Conservation (phyloP, 768 basidiomycete species). For the Xerocomellus intermedius region DNA sequence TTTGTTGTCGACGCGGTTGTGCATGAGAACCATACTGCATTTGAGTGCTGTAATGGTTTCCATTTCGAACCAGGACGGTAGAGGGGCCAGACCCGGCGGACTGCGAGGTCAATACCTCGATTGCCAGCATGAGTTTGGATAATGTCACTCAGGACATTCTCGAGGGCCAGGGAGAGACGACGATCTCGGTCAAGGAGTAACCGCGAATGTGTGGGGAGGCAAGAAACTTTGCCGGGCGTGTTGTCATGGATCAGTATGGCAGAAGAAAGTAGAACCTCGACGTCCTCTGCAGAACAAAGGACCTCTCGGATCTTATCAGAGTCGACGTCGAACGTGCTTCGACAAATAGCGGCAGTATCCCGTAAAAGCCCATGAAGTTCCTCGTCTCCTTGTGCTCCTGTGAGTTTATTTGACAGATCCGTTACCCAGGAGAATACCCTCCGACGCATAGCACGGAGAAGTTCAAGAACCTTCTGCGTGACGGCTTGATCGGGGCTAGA, state of each 20-base stretch:
- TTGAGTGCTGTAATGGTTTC: constrained; percentile 9
- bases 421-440: constrained; percentile 37
- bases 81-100: constrained; percentile 28
- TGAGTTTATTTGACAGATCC: constrained; percentile 28
- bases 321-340: constrained; percentile 31
- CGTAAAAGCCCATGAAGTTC: constrained; percentile 9
- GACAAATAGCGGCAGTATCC: constrained; percentile 23
- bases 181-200: constrained; percentile 30
- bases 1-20: constrained; percentile 3
- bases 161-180: constrained; percentile 31
- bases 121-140: neutral
- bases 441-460: constrained; percentile 33
- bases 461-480: constrained; percentile 13
- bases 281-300: constrained; percentile 23
- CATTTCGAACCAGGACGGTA: constrained; percentile 30
- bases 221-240: constrained; percentile 10
- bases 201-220: constrained; percentile 4
- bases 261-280: constrained; percentile 33
- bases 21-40: constrained; percentile 20
- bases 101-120: constrained; percentile 17
- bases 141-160: constrained; percentile 14
- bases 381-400: neutral
- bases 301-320: neutral
- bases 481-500: constrained; percentile 16
- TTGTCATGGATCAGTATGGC: constrained; percentile 33